Evolutionary conservation across 2,329 filamentous ascomycete species (phyloP).

Genomic region (Hymenoscyphus repandus): DNA sequence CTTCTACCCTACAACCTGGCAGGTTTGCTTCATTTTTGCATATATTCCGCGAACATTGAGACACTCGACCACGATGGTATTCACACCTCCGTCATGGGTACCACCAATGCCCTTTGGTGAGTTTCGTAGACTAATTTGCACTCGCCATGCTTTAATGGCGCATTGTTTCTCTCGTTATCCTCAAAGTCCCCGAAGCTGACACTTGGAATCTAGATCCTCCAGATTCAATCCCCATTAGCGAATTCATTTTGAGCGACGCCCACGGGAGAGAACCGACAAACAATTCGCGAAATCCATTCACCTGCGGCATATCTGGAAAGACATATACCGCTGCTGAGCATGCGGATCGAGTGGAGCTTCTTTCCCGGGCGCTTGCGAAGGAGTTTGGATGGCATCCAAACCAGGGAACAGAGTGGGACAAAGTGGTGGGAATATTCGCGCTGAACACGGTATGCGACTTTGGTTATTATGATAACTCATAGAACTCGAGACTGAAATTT

Average conservation of each 20-base stretch:
- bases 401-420: constrained; percentile 72
- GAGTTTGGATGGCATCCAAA: constrained; percentile 68
- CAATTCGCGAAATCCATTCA: constrained; percentile 65
- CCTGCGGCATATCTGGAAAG: constrained; percentile 68
- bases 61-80: constrained; percentile 36
- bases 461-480: background rate
- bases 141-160: background rate
- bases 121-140: constrained; percentile 21
- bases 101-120: constrained; percentile 52
- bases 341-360: constrained; percentile 57
- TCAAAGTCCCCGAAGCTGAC: background rate
- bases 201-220: constrained; percentile 37
- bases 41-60: too few species aligned
- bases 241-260: constrained; percentile 71
- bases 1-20: too few species aligned
- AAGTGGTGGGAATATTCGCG: constrained; percentile 72
- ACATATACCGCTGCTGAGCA: constrained; percentile 60
- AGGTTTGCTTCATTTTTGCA: too few species aligned
- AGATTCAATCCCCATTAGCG: constrained; percentile 66
- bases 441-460: constrained; percentile 62
- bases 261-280: constrained; percentile 61
- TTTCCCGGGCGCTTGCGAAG: constrained; percentile 64
- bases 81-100: constrained; percentile 56
- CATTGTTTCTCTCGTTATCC: background rate
- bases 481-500: background rate